Evolutionary conservation across 2,329 filamentous ascomycete species (phyloP), one percentile per base, ranked within the genome.

Genomic region (Capronia epimyces): DNA sequence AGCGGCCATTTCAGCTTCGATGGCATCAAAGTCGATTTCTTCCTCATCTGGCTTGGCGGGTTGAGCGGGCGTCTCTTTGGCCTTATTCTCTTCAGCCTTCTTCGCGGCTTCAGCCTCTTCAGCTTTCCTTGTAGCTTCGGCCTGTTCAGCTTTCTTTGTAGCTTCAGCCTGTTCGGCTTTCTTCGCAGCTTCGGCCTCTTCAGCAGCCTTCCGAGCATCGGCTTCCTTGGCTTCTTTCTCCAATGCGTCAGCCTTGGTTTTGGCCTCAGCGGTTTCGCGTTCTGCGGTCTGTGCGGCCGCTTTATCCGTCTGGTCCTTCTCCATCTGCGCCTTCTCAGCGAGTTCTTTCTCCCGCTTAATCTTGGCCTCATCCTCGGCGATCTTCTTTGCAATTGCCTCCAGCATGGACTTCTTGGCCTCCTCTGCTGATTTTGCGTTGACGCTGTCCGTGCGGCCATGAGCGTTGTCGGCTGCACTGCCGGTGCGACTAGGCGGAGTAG

Each of bases 341-440:
- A 58, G 56, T 44, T 68, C 65, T 7, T 63, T 66, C 16, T 63
- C 63, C 63, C 54, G 73, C 69, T 52, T 74, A 67, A 47, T 67
- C 70, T 45, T 71, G 65, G 54, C 71, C 70, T 70, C 45, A 46
- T 71, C 66, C 49, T 83, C 81, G 53, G 75, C 71, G 59, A 78
- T 75, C 63, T 73, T 74, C 59, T 72, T 68, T 22, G 69, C 70
- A 46, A 76, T 70, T 10, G 71, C 69, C 51, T 75, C 72, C 65
- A 77, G 79, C 65, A 95, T 84, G 66, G 88, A 84, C 66, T 86
- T 82, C 68, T 86, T 85, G 57, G 88, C 88, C 70, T 95, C 86
- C 66, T 91, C 86, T 29, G 81, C 80, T 1, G 85, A 85, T 77
- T 93, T 93, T 36, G 73, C 74, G 20, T 75, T 75, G 64, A 75